A percentile compares a stretch with the other conserved stretches of the same genome.
Conservation (phyloP, 169 alveolate genomes). For the Haemoproteus tartakovskyi region DNA sequence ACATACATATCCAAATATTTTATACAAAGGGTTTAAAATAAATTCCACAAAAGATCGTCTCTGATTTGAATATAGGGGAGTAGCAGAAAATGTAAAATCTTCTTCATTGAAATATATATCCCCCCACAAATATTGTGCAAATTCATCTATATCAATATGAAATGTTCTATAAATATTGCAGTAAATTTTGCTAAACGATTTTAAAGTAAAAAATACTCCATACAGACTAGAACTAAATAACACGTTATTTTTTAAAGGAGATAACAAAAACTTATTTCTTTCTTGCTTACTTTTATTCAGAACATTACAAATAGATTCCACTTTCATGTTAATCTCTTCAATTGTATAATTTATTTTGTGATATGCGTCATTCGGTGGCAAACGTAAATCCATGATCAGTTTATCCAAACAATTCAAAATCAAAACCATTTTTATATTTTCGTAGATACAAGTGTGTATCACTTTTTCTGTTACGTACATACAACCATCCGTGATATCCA, state of each 20-base stretch:
- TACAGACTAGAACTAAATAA: conserved; percentile 93
- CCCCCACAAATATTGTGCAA: conserved; percentile 89
- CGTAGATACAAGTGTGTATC: conserved; percentile 83
- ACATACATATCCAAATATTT: conserved; percentile 91
- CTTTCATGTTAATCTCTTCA: conserved; percentile 69
- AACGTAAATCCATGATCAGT: conserved; percentile 92
- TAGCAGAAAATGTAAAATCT: conserved; percentile 75
- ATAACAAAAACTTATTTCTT: conserved; percentile 68
- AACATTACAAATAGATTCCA: conserved; percentile 42
- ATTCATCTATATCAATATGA: conserved; percentile 72
- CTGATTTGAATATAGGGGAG: conserved; percentile 74
- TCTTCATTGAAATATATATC: conserved; percentile 83
- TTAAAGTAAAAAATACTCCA: conserved; percentile 90
- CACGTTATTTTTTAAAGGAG: conserved; percentile 93
- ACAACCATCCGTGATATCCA: conserved; percentile 96
- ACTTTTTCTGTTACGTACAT: conserved; percentile 89
- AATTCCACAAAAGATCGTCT: conserved; percentile 95
- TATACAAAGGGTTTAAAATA: conserved; percentile 97
- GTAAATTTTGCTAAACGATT: conserved; percentile 91
- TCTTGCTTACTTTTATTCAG: conserved; percentile 28
- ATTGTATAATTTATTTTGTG: conserved; percentile 87
- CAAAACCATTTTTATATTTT: conserved; percentile 75
- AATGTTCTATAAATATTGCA: conserved; percentile 66
- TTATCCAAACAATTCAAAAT: conserved; percentile 95
- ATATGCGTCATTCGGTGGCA: conserved; percentile 99